These are phyloP conservation scores for Mangifera indica DNA, from an alignment of 345 rosid species.

Conservation along the genomic window DNA sequence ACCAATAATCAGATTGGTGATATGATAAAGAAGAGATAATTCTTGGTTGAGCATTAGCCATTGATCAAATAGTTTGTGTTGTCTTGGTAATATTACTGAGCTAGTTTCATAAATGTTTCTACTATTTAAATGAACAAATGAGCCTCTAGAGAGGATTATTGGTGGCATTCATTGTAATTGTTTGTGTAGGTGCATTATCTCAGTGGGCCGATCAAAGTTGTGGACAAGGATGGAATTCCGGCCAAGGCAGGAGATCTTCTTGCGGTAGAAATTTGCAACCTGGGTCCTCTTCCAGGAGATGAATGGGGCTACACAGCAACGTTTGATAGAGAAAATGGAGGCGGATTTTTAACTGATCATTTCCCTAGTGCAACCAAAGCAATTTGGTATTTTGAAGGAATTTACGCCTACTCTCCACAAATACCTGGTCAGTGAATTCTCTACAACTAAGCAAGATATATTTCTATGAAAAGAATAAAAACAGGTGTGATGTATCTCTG, in stretches of 20 bases:
- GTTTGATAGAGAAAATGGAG: conserved; percentile 85
- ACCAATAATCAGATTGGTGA: too few species aligned
- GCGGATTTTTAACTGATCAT: conserved; percentile 87
- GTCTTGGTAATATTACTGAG: too few species aligned
- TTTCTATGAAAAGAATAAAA: background rate
- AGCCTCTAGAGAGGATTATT: too few species aligned
- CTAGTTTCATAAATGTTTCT: too few species aligned
- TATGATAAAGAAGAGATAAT: too few species aligned
- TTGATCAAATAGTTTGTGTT: too few species aligned
- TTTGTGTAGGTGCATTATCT: conserved; percentile 62
- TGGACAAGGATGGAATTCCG: conserved; percentile 60
- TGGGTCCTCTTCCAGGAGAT: conserved; percentile 85
- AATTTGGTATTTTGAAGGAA: conserved; percentile 92
- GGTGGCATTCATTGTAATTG: background rate
- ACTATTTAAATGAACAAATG: too few species aligned
- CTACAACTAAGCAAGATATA: background rate
- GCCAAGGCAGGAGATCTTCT: conserved; percentile 85
- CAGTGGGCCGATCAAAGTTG: conserved; percentile 71
- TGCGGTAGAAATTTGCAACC: conserved; percentile 72
- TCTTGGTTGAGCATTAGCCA: too few species aligned
- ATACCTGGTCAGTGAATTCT: conserved; percentile 60
- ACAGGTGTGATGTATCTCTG: background rate
- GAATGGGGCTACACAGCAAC: conserved; percentile 89
- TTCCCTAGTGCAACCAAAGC: conserved; percentile 89
- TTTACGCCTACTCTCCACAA: conserved; percentile 83